These are phyloP conservation scores for Dacryopinax spathularia DNA, from an alignment of 768 basidiomycete species.

Conservation along the genomic window DNA sequence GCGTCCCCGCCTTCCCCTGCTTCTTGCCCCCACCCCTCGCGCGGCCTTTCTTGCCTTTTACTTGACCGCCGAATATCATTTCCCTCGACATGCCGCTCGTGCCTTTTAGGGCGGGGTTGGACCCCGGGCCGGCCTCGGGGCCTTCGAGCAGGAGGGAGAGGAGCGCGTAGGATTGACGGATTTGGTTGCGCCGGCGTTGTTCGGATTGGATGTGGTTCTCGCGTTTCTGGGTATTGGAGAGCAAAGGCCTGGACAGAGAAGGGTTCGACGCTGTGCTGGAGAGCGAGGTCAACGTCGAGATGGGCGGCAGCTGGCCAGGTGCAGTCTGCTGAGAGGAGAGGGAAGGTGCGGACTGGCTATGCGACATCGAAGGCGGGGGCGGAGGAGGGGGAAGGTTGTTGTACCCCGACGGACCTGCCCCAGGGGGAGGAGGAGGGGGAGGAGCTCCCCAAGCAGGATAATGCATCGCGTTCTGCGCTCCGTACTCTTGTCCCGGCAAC, in stretches of 20 bases:
- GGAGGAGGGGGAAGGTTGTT: not conserved
- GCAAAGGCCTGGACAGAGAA: slow-evolving; percentile 43
- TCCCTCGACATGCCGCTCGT: slow-evolving; percentile 9
- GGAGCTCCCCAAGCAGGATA: not conserved
- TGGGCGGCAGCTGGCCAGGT: not conserved
- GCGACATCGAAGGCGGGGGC: not conserved
- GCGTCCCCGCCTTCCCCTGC: slow-evolving; percentile 68
- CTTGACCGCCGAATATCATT: slow-evolving; percentile 32
- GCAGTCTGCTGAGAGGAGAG: not conserved
- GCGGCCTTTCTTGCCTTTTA: slow-evolving; percentile 30
- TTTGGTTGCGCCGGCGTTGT: slow-evolving; percentile 83
- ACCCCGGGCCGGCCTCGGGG: slow-evolving; percentile 40
- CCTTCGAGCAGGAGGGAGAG: slow-evolving; percentile 68
- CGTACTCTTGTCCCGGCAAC: not conserved
- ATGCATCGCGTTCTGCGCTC: not conserved
- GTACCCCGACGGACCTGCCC: not conserved
- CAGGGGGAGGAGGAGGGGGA: not conserved
- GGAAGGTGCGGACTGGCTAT: not conserved
- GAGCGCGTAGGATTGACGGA: slow-evolving; percentile 79
- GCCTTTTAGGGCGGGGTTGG: slow-evolving; percentile 10
- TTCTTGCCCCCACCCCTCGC: slow-evolving; percentile 45
- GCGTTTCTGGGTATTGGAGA: slow-evolving; percentile 74
- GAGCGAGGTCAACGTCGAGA: not conserved
- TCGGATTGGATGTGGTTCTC: slow-evolving; percentile 91
- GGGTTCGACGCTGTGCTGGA: not conserved